Base-by-base conservation (phyloP, 148 eudicot species). In the Beta vulgaris region DNA sequence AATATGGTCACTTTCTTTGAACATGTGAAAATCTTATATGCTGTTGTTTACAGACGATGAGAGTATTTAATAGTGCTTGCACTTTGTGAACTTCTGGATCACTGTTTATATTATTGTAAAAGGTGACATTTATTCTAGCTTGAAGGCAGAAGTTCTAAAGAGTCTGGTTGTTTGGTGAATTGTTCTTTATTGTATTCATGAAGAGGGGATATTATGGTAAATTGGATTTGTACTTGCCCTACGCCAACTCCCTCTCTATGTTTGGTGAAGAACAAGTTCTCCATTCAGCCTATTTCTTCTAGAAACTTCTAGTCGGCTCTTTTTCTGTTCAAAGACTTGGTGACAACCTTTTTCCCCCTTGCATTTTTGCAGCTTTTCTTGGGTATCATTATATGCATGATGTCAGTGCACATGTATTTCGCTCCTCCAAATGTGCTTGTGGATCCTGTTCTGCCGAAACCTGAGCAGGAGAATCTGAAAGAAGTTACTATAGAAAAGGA, bases 321-420 rank as follows among this genome's bases (percentile, higher is more conserved):
- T 53, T 37, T 23, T 46, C 36, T 71, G 18, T 48, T 40, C 10
- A 40, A 46, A 18, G 19, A 55, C 18, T 72, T 66, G 15, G 15
- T 63, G 54, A 16, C 19, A 19, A 32, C 49, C 37, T 64, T n/a
- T 15, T 39, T 8, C 18, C 46, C 54, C 60, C 44, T 53, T 68
- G n/a, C 59, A 28, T 6, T 69, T 21, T 37, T 78, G 91, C 96
- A 94, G 98, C 98, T 94, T 74, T 89, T 94, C 85, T 76, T 95
- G 84, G 97, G 97, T n/a, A 95, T 95, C 57, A 79, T 95, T 4
- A 80, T 95, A 77, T 92, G 98, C 85, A 92, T 95, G 88, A 95
- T 92, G 97, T 95, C 98, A 11, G 77, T 95, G 39, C 97, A 95
- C 70, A 86, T 92, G 96, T 95, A 92, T 70, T 95, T 95, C 69